These are phyloP conservation scores for Cinnamomum chago DNA, from an alignment of 164 flowering plant species.

Conservation along the genomic window DNA sequence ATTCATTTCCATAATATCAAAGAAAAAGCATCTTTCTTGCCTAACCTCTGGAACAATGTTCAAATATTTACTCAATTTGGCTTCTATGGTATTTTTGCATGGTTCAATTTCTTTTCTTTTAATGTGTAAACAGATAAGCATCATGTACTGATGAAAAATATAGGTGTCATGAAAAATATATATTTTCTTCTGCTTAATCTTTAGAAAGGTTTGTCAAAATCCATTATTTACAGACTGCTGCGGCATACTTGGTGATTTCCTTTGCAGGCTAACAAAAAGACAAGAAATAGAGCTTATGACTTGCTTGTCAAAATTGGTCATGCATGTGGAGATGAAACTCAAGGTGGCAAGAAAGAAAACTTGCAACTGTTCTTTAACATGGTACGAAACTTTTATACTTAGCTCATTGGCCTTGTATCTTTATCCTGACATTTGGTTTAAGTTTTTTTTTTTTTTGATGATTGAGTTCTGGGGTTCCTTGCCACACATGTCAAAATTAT, in stretches of 20 bases:
- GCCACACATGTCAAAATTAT: not conserved
- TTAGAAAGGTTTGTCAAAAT: not conserved
- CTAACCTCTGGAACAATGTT: not conserved
- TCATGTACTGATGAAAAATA: not conserved
- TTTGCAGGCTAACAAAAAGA: conserved; percentile 81
- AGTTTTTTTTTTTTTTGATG: not conserved
- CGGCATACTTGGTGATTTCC: not conserved
- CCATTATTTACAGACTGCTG: not conserved
- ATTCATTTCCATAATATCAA: no score
- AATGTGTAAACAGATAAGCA: not conserved
- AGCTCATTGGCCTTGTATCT: not conserved
- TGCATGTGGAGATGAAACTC: conserved; percentile 80
- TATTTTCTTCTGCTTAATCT: not conserved
- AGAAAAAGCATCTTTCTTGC: not conserved
- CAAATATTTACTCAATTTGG: not conserved
- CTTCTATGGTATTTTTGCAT: not conserved
- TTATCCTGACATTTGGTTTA: not conserved
- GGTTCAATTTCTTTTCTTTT: not conserved
- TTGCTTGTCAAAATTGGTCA: conserved; percentile 91
- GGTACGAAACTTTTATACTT: conserved; percentile 36
- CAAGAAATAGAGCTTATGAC: conserved; percentile 95
- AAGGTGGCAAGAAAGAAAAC: conserved; percentile 69
- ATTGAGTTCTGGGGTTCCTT: not conserved
- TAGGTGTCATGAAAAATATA: not conserved
- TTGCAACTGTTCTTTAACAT: conserved; percentile 61